Evolutionary conservation across 139 green algal genomes (phyloP).

Genomic region (Asterochloris sp.): DNA sequence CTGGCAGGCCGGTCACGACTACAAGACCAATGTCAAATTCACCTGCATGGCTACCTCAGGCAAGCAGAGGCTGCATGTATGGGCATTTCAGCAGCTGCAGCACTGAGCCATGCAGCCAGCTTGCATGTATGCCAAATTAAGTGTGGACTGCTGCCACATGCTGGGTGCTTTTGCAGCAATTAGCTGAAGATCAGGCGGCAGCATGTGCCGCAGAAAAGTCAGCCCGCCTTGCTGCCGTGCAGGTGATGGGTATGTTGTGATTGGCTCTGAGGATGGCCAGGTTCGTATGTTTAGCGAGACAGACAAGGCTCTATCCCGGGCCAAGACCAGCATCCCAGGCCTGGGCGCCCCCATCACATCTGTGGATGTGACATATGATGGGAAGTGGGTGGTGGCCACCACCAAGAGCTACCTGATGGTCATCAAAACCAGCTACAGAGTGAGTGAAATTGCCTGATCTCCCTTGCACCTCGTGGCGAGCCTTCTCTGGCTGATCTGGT

Average conservation of each 20-base stretch:
- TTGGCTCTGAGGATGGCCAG: constrained; percentile 83
- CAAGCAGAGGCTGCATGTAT: background rate
- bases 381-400: constrained; percentile 79
- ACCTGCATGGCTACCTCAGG: constrained; percentile 69
- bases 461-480: too few relatives aligned
- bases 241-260: constrained; percentile 82
- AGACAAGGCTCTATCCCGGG: constrained; percentile 71
- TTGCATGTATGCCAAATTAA: background rate
- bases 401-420: constrained; percentile 93
- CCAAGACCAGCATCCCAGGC: constrained; percentile 85
- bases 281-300: constrained; percentile 86
- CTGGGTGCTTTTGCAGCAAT: background rate
- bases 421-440: constrained; percentile 78
- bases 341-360: constrained; percentile 85
- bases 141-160: background rate
- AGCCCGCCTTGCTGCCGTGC: background rate
- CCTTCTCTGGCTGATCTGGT: too few relatives aligned
- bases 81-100: background rate
- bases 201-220: too few relatives aligned
- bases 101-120: background rate
- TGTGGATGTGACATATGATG: constrained; percentile 92
- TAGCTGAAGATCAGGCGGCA: too few relatives aligned
- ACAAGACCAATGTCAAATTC: constrained; percentile 73
- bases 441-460: constrained; percentile 6
- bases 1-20: constrained; percentile 87